Percentiles rank a stretch among this genome's conserved stretches.
Conservation (phyloP, 2,329 filamentous ascomycete genomes). For the Coniochaeta sp. region DNA sequence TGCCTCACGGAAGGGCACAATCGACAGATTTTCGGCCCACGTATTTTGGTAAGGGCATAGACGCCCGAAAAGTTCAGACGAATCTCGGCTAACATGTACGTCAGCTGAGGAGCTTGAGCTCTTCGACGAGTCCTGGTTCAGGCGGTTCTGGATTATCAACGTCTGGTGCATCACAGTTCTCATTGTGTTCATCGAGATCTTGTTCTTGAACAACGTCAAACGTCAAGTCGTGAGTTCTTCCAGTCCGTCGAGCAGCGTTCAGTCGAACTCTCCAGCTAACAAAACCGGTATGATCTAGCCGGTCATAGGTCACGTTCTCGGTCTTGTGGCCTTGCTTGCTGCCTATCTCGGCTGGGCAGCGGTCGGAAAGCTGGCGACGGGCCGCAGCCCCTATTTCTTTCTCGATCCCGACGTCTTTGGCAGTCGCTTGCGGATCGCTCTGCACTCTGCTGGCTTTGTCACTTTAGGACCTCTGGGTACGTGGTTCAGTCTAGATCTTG, state of each 20-base stretch:
- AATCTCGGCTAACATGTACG: no score
- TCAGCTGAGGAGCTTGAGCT: constrained; percentile 18
- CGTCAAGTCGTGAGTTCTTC: constrained; percentile 35
- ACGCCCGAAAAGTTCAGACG: no score
- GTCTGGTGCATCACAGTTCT: constrained; percentile 34
- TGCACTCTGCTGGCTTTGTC: constrained; percentile 37
- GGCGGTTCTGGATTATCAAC: constrained; percentile 37
- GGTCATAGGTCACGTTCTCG: constrained; percentile 33
- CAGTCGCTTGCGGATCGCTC: constrained; percentile 32
- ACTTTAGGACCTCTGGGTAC: constrained; percentile 35
- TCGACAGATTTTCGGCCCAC: no score
- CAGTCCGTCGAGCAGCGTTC: no score
- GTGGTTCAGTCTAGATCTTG: constrained; percentile 12
- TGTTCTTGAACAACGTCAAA: constrained; percentile 46
- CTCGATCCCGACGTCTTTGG: constrained; percentile 37
- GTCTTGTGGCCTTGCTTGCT: constrained; percentile 30
- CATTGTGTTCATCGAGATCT: constrained; percentile 36
- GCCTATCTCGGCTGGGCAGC: constrained; percentile 43
- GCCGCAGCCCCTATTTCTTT: constrained; percentile 42
- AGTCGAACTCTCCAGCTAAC: constrained; percentile 7
- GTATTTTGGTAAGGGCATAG: no score
- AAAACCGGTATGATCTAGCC: constrained; percentile 29
- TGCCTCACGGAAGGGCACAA: constrained; percentile 29
- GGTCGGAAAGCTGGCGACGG: constrained; percentile 37
- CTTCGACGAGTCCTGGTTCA: constrained; percentile 40